These are phyloP conservation scores for Pythium volutum DNA, from an alignment of 352 stramenopile species.

Conservation along the genomic window DNA sequence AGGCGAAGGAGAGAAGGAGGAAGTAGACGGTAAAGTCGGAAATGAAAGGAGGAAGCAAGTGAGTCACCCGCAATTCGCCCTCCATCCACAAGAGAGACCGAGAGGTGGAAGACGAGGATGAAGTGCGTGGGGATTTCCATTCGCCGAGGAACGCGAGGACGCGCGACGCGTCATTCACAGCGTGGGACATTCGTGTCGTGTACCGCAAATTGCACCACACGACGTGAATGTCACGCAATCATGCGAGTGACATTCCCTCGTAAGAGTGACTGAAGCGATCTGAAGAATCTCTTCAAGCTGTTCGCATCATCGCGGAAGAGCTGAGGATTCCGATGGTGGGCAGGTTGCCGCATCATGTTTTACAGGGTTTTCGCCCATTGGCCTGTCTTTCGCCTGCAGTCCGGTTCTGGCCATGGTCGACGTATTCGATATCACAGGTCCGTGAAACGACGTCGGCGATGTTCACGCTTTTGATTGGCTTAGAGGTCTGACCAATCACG, in stretches of 20 bases:
- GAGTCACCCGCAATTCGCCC: constrained; percentile 8
- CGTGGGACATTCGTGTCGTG: too few species aligned
- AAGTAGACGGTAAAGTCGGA: background rate
- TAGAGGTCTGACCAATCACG: constrained; percentile 21
- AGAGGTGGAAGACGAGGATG: background rate
- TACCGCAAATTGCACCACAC: background rate
- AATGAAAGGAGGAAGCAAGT: background rate
- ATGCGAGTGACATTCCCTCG: constrained; percentile 12
- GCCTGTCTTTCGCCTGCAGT: constrained; percentile 6
- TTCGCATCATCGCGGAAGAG: too few species aligned
- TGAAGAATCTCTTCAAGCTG: background rate
- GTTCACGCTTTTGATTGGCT: constrained; percentile 24
- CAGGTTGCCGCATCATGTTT: background rate
- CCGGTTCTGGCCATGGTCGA: constrained; percentile 20
- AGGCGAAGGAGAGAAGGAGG: constrained; percentile 1
- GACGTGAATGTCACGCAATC: constrained; percentile 22
- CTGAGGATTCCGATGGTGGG: constrained; percentile 24
- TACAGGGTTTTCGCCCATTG: background rate
- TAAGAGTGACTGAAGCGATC: constrained; percentile 1
- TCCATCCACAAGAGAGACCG: too few species aligned
- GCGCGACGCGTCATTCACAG: constrained; percentile 19
- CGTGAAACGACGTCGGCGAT: constrained; percentile 29
- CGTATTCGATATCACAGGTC: constrained; percentile 17
- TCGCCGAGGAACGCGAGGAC: background rate
- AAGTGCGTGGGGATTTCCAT: background rate